Evolutionary conservation across 306 rosid genomes (phyloP).

Genomic region (Trifolium dubium): DNA sequence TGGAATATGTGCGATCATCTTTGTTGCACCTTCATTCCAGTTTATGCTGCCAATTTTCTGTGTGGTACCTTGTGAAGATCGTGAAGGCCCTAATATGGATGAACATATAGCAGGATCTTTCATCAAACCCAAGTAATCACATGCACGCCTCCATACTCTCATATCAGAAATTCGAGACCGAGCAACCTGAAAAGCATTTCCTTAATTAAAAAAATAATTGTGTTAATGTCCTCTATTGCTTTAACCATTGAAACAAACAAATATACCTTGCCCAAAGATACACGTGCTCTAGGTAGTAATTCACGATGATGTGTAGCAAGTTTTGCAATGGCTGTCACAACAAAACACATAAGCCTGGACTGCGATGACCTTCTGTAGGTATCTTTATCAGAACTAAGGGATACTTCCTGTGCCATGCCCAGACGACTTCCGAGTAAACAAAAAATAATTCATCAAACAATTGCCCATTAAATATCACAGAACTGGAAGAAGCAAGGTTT

Average conservation of each 20-base stretch:
- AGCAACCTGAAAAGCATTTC: conserved; percentile 65
- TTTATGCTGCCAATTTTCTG: conserved; percentile 76
- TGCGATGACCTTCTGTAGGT: conserved; percentile 76
- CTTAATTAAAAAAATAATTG: conserved; percentile 32
- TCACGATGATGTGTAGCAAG: conserved; percentile 91
- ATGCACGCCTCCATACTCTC: conserved; percentile 89
- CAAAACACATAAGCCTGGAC: conserved; percentile 93
- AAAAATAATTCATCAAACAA: conserved; percentile 40
- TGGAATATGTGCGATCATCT: conserved; percentile 91
- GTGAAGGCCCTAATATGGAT: conserved; percentile 91
- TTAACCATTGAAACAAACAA: conserved; percentile 17
- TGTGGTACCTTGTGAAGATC: conserved; percentile 54
- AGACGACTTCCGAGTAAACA: conserved; percentile 65
- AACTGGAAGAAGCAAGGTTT: conserved; percentile 37
- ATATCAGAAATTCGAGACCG: conserved; percentile 84
- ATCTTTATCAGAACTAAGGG: conserved; percentile 54
- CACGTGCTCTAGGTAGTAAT: conserved; percentile 87
- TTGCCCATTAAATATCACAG: conserved; percentile 15
- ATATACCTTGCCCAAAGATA: conserved; percentile 90
- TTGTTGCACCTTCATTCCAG: conserved; percentile 84
- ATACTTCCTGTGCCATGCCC: conserved; percentile 73
- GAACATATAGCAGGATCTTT: conserved; percentile 84
- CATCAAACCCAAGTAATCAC: conserved; percentile 88
- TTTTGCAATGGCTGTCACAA: conserved; percentile 94
- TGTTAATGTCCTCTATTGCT: conserved; percentile 8